A percentile compares a stretch with the other conserved stretches of the same genome.
phyloP scores from a whole-genome alignment of 768 basidiomycete species.

The Termitomyces titanicus region DNA sequence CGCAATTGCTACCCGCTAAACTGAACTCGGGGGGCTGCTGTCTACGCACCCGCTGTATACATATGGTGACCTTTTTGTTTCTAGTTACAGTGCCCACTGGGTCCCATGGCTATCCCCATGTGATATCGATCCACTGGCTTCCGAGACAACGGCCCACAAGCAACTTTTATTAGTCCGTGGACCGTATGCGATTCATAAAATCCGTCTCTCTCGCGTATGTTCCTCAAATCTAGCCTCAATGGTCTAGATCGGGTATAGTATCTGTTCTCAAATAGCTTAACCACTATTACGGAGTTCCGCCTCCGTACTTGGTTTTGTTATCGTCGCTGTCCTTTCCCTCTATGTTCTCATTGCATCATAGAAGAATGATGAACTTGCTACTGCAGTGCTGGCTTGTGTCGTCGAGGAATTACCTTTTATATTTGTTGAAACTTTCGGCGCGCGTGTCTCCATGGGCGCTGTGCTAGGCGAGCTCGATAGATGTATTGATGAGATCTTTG shows the following conservation, averaged over 20 bases:
- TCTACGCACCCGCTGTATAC: not conserved
- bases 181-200: not conserved
- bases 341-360: not conserved
- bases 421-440: not conserved
- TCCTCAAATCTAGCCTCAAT: not conserved
- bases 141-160: not conserved
- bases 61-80: too few relatives aligned
- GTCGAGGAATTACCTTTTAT: not conserved
- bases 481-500: not conserved
- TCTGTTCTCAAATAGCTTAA: not conserved
- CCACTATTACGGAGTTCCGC: not conserved
- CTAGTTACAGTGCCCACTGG: not conserved
- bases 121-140: not conserved
- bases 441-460: not conserved
- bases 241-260: too few relatives aligned
- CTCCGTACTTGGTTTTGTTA: not conserved
- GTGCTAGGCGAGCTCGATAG: not conserved
- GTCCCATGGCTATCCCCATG: too few relatives aligned
- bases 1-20: not conserved
- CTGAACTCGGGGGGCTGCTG: too few relatives aligned
- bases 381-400: not conserved
- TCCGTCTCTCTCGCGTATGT: not conserved
- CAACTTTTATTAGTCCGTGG: not conserved
- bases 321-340: not conserved
- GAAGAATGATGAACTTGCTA: not conserved